Evolutionary conservation across 2,329 filamentous ascomycete genomes (phyloP), one percentile per base, ranked within the genome.

Genomic region (Colletotrichum spaethianum): DNA sequence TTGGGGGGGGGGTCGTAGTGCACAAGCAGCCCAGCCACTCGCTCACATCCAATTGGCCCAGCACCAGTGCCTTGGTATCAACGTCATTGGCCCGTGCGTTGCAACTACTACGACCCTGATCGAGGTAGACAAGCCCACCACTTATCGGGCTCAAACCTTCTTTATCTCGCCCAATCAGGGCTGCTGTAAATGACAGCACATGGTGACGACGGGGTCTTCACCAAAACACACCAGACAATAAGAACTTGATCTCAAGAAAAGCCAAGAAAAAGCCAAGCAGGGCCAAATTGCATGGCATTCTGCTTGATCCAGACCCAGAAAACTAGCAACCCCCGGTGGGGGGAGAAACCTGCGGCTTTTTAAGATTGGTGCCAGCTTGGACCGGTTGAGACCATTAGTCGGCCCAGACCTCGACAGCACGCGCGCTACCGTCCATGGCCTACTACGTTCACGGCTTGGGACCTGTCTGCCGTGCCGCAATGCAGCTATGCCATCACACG

Each of bases 181-280:
- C 26, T 14, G 12, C 5, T 36, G 20, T 7, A 38, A 38, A 52
- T 40, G 69, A 68, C 69, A 56, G 31, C 28, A 55, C 31, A 50
- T 48, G 26, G 53, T 64, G 38, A 53, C 56, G 20, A 52, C n/a
- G n/a, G 33, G 26, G 23, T 26, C 23, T 52, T 36, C 60, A 20
- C n/a, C 38, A 1, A n/a, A 28, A 60, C 56, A 14, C 33, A 11
- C 33, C n/a, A n/a, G 36, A 31, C 33, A 40, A 57, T 3, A 12
- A 26, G 40, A 16, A 40, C n/a, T n/a, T n/a, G n/a, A 12, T 18
- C 62, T 23, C n/a, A n/a, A n/a, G n/a, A n/a, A 65, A 42, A 44
- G 18, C 69, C 65, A 72, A 72, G 57, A 69, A 48, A 59, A 46
- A 38, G 69, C 65, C 65, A 72, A 72, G 69, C 59, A 38, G 23